phyloP scores from a whole-genome alignment of 2,329 filamentous ascomycete genomes.

The Phyllosticta ampelicida region DNA sequence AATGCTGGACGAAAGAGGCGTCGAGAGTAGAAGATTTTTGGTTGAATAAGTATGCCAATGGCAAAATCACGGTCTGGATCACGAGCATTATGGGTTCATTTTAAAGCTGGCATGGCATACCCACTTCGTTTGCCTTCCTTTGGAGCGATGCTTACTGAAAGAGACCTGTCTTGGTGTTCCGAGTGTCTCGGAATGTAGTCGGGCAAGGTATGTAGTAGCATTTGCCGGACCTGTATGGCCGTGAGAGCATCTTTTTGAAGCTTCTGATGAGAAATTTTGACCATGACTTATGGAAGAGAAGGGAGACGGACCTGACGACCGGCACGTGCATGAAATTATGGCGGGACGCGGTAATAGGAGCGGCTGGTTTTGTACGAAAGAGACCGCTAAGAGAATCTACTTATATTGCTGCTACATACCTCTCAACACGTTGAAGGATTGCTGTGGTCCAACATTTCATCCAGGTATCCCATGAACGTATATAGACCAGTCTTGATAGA shows the following conservation, averaged over 20 bases:
- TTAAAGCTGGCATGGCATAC: slow-evolving; percentile 11
- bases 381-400: not conserved
- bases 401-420: not conserved
- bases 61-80: not conserved
- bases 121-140: slow-evolving; percentile 5
- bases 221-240: not conserved
- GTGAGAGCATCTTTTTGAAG: not conserved
- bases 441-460: not conserved
- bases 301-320: not conserved
- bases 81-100: slow-evolving; percentile 10
- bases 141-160: not conserved
- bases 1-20: slow-evolving; percentile 28
- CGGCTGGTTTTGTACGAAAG: not conserved
- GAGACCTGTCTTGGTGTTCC: not conserved
- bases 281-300: not conserved
- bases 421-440: not conserved
- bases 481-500: not conserved
- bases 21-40: slow-evolving; percentile 2
- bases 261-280: not conserved
- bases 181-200: not conserved
- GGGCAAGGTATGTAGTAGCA: not conserved
- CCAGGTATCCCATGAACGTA: too few species aligned
- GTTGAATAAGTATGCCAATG: not conserved
- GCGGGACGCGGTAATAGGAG: not conserved
- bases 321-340: not conserved